Conservation (phyloP, 2,329 filamentous ascomycete genomes). For the Colletotrichum scovillei region DNA sequence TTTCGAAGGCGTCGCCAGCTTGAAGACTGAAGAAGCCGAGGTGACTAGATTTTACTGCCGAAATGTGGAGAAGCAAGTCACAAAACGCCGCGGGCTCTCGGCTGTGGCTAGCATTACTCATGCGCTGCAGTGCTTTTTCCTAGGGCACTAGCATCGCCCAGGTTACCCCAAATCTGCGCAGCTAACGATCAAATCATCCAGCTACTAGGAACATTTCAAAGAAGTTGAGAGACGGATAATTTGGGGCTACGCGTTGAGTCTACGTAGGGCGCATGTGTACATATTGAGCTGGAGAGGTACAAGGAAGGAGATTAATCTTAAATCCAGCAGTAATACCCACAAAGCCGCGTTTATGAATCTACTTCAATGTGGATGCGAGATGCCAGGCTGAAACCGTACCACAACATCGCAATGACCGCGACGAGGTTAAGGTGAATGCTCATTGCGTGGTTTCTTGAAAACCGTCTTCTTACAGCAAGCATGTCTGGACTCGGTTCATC, state of each 20-base stretch:
- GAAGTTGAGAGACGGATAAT: not conserved
- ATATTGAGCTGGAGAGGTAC: not conserved
- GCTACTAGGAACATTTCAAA: no score
- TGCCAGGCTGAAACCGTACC: slow-evolving; percentile 45
- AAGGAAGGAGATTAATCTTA: not conserved
- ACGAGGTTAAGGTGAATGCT: slow-evolving; percentile 55
- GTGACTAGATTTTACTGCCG: slow-evolving; percentile 20
- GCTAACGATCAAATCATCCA: no score
- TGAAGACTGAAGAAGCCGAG: not conserved
- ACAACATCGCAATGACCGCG: slow-evolving; percentile 45
- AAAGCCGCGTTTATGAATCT: not conserved
- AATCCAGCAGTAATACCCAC: not conserved
- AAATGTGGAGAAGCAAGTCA: not conserved
- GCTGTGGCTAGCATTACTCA: not conserved
- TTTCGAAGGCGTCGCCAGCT: not conserved
- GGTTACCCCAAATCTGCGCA: not conserved
- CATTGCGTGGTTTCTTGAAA: slow-evolving; percentile 52
- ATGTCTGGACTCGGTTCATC: slow-evolving; percentile 40
- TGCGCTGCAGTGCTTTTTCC: not conserved
- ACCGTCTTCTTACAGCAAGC: slow-evolving; percentile 44
- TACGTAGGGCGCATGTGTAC: not conserved
- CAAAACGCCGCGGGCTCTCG: not conserved
- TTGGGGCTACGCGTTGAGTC: not conserved
- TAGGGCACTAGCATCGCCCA: not conserved
- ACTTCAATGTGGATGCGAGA: slow-evolving; percentile 35